Evolutionary conservation across 78 protist species (phyloP).

Genomic region (Diacronema lutheri): DNA sequence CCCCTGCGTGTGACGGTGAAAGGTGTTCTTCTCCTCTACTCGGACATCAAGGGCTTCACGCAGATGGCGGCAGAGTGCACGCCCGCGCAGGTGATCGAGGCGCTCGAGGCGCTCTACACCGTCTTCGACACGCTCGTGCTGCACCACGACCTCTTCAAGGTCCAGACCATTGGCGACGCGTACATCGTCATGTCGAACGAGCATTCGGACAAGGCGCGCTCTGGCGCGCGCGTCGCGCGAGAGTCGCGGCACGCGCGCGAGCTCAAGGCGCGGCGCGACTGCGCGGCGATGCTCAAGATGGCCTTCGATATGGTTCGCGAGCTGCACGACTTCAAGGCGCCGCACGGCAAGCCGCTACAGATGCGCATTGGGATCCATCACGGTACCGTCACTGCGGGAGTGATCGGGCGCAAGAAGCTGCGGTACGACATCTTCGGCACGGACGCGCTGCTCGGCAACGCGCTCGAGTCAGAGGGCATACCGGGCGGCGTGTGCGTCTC

Average conservation of each 20-base stretch:
- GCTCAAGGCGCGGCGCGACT: not conserved
- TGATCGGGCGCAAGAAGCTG: slow-evolving; percentile 64
- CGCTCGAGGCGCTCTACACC: slow-evolving; percentile 13
- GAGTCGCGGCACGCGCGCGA: too few species aligned
- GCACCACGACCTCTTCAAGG: slow-evolving; percentile 4
- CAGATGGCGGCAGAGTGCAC: too few species aligned
- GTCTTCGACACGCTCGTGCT: not conserved
- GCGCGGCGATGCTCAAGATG: not conserved
- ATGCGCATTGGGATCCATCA: slow-evolving; percentile 71
- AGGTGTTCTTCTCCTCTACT: too few species aligned
- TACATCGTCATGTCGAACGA: not conserved
- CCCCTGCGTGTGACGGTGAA: too few species aligned
- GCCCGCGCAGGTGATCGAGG: not conserved
- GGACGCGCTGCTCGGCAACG: not conserved
- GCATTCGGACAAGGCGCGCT: too few species aligned
- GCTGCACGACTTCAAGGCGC: not conserved
- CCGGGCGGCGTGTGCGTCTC: not conserved
- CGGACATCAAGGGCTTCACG: too few species aligned
- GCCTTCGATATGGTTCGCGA: slow-evolving; percentile 2
- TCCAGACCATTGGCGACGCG: slow-evolving; percentile 62
- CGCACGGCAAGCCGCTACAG: not conserved
- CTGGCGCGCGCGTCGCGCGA: too few species aligned
- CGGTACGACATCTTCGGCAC: slow-evolving; percentile 81
- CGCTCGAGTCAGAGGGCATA: not conserved
- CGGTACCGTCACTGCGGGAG: slow-evolving; percentile 77